These are phyloP conservation scores for Blastocystis sp. DNA, from an alignment of 352 stramenopile genomes.

Conservation along the genomic window DNA sequence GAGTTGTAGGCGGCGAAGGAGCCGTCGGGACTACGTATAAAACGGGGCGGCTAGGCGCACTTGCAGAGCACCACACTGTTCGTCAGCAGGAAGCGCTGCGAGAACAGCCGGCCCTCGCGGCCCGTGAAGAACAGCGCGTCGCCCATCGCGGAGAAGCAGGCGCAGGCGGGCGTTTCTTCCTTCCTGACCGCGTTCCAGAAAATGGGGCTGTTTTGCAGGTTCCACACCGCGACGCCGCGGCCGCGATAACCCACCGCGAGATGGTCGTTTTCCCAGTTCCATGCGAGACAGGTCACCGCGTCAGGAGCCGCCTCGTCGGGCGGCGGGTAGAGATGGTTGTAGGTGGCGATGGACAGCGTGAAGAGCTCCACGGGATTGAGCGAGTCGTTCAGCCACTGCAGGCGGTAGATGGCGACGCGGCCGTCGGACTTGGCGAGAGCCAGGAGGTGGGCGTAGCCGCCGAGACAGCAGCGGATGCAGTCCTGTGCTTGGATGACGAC, in stretches of 20 bases:
- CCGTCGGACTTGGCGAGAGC: neutral
- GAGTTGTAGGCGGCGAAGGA: constrained; percentile 56
- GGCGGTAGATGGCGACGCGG: neutral
- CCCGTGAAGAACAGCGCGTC: constrained; percentile 2
- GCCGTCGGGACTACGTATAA: neutral
- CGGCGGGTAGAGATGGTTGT: constrained; percentile 33
- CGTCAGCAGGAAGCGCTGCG: constrained; percentile 8
- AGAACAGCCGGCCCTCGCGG: neutral
- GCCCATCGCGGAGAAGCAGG: neutral
- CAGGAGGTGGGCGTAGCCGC: constrained; percentile 21
- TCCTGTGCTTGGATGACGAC: neutral
- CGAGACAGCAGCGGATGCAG: neutral
- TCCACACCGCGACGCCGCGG: constrained; percentile 43
- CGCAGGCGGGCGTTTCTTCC: neutral
- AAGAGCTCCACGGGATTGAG: neutral
- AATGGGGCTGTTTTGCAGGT: constrained; percentile 23
- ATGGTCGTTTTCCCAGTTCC: constrained; percentile 48
- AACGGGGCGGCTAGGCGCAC: neutral
- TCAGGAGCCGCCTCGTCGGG: no score
- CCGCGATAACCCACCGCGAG: neutral
- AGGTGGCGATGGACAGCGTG: constrained; percentile 1
- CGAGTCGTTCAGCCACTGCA: constrained; percentile 51
- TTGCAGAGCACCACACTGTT: neutral
- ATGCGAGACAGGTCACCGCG: neutral
- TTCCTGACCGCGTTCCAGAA: constrained; percentile 13